Evolutionary conservation across 805 yeast species (phyloP), one percentile per base, ranked within the genome.

Genomic region (Wickerhamiella musiphila): DNA sequence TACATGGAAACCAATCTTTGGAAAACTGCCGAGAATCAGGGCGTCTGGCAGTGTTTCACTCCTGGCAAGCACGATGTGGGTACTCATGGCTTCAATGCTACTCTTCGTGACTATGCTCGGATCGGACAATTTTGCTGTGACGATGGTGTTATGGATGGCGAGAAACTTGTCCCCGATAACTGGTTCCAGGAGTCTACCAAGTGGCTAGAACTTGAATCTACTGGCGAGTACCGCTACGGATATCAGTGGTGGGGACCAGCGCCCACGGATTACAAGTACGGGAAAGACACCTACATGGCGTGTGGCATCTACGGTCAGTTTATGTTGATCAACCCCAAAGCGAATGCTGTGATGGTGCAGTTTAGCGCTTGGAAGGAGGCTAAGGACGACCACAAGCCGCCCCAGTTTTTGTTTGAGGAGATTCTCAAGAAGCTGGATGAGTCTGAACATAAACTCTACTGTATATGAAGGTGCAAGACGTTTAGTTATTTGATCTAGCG

Each of bases 181-280:
- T 24, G 26, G 26, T 14, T 24, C 18, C 13, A 24, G 26, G 11
- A 24, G 8, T n/a, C 26, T 9, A 24, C 26, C 4, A 24, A 16
- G 4, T 24, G 26, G 26, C 13, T 18, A 4, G 11, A 11, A 3
- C 18, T 18, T 11, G 26, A 24, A 18, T 11, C 8, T n/a, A 24
- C 26, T 4, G 18, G 18, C 10, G 9, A 24, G 6, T 16, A 18
- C 11, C 17, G 26, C n/a, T 24, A 14, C 9, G 26, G 26, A 6
- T 24, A 24, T 18, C 26, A 24, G 26, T 24, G 26, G 26, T 24
- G 26, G 26, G 26, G 18, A 4, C 26, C 26, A 4, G 26, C 26
- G 4, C n/a, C 13, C 16, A 16, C 26, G 6, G 9, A 24, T 11
- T 16, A 14, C 18, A n/a, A 18, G 11, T 14, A 24, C 18, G 15